Percentiles rank a stretch among this genome's conserved stretches.
These are phyloP conservation scores for Raffaelea ambrosiae DNA, from an alignment of 2,329 filamentous ascomycete species.

Conservation along the genomic window DNA sequence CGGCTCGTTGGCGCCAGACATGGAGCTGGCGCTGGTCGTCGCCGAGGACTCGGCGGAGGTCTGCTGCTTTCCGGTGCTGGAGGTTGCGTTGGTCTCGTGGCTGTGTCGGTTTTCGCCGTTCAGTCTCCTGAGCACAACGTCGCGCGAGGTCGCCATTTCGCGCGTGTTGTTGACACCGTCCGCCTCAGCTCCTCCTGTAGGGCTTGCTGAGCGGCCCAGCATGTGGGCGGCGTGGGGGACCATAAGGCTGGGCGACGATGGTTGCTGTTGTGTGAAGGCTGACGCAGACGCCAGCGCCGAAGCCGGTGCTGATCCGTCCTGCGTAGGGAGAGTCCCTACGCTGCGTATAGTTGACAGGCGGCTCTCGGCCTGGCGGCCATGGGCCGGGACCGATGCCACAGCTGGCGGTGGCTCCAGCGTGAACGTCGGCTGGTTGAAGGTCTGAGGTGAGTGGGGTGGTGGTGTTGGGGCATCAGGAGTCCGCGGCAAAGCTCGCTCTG, in stretches of 20 bases:
- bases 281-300: not conserved
- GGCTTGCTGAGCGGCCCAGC: no score
- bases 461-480: conserved; percentile 27
- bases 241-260: not conserved
- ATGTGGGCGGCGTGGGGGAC: no score
- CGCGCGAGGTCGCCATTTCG: conserved; percentile 18
- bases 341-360: conserved; percentile 9
- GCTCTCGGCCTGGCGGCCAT: conserved; percentile 5
- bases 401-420: not conserved
- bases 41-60: conserved; percentile 43
- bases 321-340: conserved; percentile 6
- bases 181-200: conserved; percentile 13
- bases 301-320: conserved; percentile 11
- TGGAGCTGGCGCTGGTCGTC: conserved; percentile 47
- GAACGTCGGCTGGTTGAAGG: conserved; percentile 6
- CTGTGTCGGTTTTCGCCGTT: conserved; percentile 37
- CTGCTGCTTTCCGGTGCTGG: conserved; percentile 39
- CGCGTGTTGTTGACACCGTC: conserved; percentile 16
- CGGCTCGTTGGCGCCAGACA: conserved; percentile 41
- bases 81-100: conserved; percentile 43
- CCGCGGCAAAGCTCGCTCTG: conserved; percentile 22
- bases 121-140: conserved; percentile 18
- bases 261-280: not conserved
- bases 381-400: not conserved
- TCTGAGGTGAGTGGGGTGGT: conserved; percentile 25